Conservation (phyloP, 2,329 filamentous ascomycete genomes). For the Trichoderma semiorbis region DNA sequence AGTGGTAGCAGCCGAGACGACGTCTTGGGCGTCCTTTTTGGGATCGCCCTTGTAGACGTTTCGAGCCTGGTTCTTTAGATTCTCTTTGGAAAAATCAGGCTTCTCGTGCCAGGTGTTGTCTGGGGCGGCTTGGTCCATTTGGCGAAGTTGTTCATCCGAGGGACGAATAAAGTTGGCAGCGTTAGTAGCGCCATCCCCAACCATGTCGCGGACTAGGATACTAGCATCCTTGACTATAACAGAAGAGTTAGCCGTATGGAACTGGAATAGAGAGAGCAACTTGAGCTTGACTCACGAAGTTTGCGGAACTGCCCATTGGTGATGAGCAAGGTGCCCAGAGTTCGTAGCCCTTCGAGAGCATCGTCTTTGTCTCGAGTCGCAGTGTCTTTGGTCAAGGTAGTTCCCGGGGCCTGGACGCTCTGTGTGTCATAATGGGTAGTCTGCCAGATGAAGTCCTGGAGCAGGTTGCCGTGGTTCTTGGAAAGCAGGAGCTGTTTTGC, state of each 20-base stretch:
- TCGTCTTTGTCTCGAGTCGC: conserved; percentile 81
- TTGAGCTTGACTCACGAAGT: conserved; percentile 57
- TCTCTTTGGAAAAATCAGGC: conserved; percentile 69
- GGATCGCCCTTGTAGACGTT: conserved; percentile 54
- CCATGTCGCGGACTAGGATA: conserved; percentile 82
- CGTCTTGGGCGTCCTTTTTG: conserved; percentile 58
- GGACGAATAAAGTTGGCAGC: conserved; percentile 74
- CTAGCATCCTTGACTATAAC: conserved; percentile 68
- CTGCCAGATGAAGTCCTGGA: conserved; percentile 98
- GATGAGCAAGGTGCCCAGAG: conserved; percentile 81
- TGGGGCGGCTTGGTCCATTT: conserved; percentile 79
- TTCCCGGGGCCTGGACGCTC: conserved; percentile 57
- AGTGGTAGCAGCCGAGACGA: conserved; percentile 57
- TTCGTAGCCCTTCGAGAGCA: conserved; percentile 79
- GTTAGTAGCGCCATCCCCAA: conserved; percentile 80
- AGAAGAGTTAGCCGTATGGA: neutral
- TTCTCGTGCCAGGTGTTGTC: conserved; percentile 94
- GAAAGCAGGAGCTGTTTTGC: conserved; percentile 81
- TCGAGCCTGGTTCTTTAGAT: conserved; percentile 66
- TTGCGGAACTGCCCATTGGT: conserved; percentile 97
- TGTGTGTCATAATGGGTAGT: conserved; percentile 70
- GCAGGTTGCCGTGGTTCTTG: conserved; percentile 91
- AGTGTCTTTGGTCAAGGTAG: conserved; percentile 69
- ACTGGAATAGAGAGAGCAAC: neutral
- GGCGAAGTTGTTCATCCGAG: conserved; percentile 67